A percentile compares a stretch with the other conserved stretches of the same genome.
Evolutionary conservation across 1,284 basidiomycete species (phyloP).

Genomic region (Marasmius fiardii): DNA sequence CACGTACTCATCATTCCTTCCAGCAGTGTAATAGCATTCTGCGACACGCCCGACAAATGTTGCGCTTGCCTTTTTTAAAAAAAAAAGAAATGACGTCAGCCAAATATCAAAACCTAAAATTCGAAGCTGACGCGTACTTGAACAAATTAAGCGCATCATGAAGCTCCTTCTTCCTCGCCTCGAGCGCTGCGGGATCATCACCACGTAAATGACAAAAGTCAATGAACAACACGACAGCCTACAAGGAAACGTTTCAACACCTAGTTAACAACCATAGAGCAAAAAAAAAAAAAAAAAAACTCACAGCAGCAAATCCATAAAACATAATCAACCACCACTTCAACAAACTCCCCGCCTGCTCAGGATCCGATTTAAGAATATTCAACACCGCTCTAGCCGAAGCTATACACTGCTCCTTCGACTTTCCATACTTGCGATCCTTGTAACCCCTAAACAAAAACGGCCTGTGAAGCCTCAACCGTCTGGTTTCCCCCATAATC

Average conservation of each 20-base stretch:
- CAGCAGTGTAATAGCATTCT: conserved; percentile 21
- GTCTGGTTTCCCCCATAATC: conserved; percentile 23
- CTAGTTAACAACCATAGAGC: background rate
- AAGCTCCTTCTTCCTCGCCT: conserved; percentile 16
- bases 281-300: background rate
- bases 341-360: conserved; percentile 18
- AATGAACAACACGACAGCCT: conserved; percentile 24
- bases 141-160: conserved; percentile 20
- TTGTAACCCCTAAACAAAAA: conserved; percentile 22
- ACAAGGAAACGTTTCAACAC: too few species aligned
- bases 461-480: conserved; percentile 21
- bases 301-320: conserved; percentile 22
- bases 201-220: conserved; percentile 21
- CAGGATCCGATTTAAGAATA: conserved; percentile 19
- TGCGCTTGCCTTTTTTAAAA: conserved; percentile 16
- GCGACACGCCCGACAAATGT: conserved; percentile 20
- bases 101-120: background rate
- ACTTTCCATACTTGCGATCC: conserved; percentile 19
- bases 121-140: conserved; percentile 8
- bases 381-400: conserved; percentile 19
- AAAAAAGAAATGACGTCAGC: conserved; percentile 5
- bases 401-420: conserved; percentile 20
- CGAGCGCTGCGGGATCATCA: conserved; percentile 12
- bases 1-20: conserved; percentile 20
- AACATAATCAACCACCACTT: conserved; percentile 25